phyloP scores from a whole-genome alignment of 2,329 filamentous ascomycete genomes.

The Clarireedia monteithiana region DNA sequence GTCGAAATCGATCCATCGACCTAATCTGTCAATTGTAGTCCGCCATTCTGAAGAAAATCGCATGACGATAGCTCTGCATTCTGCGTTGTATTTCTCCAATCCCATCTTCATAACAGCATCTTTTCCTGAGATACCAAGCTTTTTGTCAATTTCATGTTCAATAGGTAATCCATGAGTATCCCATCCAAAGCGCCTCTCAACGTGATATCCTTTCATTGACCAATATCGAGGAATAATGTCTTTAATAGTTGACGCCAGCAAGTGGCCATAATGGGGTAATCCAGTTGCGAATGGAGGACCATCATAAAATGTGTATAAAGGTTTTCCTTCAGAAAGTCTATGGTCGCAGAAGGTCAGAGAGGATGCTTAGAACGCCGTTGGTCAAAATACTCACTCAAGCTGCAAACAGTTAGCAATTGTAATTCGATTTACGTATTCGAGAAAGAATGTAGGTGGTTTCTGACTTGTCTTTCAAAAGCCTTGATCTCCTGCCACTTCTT shows the following conservation, averaged over 20 bases:
- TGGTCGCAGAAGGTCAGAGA: background rate
- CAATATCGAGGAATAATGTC: constrained; percentile 95
- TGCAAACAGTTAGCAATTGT: background rate
- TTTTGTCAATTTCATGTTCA: constrained; percentile 97
- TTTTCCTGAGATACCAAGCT: constrained; percentile 78
- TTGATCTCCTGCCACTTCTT: constrained; percentile 84
- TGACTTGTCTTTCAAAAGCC: constrained; percentile 71
- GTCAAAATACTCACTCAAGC: background rate
- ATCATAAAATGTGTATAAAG: constrained; percentile 93
- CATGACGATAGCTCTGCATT: constrained; percentile 92
- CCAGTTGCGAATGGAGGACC: constrained; percentile 74
- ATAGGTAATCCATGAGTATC: constrained; percentile 92
- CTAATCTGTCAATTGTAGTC: constrained; percentile 76
- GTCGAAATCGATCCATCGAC: constrained; percentile 96
- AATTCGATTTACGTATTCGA: background rate
- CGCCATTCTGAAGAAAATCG: constrained; percentile 83
- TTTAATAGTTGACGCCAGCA: constrained; percentile 87
- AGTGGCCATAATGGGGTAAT: constrained; percentile 58
- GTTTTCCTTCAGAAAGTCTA: constrained; percentile 65
- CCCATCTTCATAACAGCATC: constrained; percentile 82
- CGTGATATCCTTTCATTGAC: constrained; percentile 94
- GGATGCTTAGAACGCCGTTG: background rate
- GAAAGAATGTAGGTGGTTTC: constrained; percentile 29
- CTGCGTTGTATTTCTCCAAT: constrained; percentile 81
- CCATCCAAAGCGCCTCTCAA: constrained; percentile 91